A percentile compares a stretch with the other conserved stretches of the same genome.
These are phyloP conservation scores for Xerocomellus chrysenteron DNA, from an alignment of 768 basidiomycete species.

Conservation along the genomic window DNA sequence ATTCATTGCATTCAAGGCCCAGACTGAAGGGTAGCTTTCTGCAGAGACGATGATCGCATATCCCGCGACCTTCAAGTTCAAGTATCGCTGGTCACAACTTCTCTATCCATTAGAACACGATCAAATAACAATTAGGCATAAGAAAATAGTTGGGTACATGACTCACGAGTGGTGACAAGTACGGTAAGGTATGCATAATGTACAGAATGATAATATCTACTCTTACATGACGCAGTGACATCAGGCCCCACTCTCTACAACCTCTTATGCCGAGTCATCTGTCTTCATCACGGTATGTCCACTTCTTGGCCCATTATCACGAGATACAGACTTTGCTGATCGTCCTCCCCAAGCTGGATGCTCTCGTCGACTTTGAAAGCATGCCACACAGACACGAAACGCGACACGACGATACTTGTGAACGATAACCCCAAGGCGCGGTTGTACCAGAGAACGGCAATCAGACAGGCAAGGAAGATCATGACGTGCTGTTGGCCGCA, in stretches of 20 bases:
- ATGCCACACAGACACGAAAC: conserved; percentile 31
- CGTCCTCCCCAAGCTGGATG: conserved; percentile 33
- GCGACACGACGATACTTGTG: conserved; percentile 14
- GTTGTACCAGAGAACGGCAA: conserved; percentile 20
- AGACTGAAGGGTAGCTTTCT: no score
- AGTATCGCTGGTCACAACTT: neutral
- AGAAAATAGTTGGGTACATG: neutral
- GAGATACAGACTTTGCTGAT: conserved; percentile 36
- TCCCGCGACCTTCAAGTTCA: no score
- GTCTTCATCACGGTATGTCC: neutral
- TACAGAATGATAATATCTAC: neutral
- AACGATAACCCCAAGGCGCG: conserved; percentile 21
- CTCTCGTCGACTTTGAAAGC: conserved; percentile 21
- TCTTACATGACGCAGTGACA: neutral
- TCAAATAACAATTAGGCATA: no score
- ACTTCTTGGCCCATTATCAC: conserved; percentile 12
- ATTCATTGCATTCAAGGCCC: no score
- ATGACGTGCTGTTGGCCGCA: conserved; percentile 34
- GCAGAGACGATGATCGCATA: no score
- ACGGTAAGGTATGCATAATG: neutral
- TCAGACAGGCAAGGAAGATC: conserved; percentile 32
- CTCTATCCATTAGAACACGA: neutral
- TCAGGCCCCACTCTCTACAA: neutral
- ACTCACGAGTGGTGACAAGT: neutral
- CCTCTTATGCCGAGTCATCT: neutral